Conservation (phyloP, 2,329 filamentous ascomycete genomes). For the Talaromyces sp. region DNA sequence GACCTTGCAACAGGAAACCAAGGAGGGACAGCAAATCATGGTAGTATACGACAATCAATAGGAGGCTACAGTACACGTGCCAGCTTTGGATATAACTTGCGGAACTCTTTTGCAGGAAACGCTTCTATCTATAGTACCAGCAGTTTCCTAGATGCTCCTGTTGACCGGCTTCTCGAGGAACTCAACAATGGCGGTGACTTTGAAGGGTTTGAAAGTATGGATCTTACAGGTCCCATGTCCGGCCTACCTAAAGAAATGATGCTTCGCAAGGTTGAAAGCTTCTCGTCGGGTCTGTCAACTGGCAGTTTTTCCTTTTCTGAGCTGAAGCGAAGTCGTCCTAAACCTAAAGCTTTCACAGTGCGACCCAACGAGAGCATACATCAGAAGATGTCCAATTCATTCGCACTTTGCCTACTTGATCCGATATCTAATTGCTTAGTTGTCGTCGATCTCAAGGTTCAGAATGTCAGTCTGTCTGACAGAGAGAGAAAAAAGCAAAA, state of each 20-base stretch:
- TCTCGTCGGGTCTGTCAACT: conserved; percentile 53
- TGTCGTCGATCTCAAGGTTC: conserved; percentile 61
- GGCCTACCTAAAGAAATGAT: conserved; percentile 70
- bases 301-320: conserved; percentile 29
- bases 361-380: conserved; percentile 43
- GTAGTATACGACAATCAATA: conserved; percentile 66
- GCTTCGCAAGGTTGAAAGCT: conserved; percentile 66
- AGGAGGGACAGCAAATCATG: conserved; percentile 33
- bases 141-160: conserved; percentile 64
- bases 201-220: conserved; percentile 69
- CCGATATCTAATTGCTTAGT: conserved; percentile 64
- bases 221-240: conserved; percentile 68
- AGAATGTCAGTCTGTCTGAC: conserved; percentile 37
- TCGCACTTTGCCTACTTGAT: conserved; percentile 65
- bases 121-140: conserved; percentile 51
- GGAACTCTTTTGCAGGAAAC: conserved; percentile 54
- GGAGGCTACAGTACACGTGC: conserved; percentile 62
- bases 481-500: conserved; percentile 29
- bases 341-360: conserved; percentile 61
- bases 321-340: conserved; percentile 25
- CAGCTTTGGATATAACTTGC: conserved; percentile 55
- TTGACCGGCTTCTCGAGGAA: conserved; percentile 68
- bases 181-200: conserved; percentile 60
- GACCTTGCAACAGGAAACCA: conserved; percentile 59
- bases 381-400: conserved; percentile 31